Conservation (phyloP, 805 yeast genomes). For the Metschnikowia matae region DNA sequence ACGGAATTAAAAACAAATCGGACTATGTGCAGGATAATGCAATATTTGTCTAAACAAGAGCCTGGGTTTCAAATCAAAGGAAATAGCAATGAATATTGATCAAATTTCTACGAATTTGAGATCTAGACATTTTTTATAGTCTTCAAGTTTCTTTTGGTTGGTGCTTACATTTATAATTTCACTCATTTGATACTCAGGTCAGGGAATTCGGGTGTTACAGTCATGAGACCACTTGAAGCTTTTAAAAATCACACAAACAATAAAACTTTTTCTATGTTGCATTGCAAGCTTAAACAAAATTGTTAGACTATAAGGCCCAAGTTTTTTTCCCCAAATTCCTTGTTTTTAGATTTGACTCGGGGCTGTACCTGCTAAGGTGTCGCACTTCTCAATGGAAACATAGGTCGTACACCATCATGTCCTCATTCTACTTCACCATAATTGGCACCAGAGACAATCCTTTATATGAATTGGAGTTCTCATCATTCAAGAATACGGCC, state of each 20-base stretch:
- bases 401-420: conserved; percentile 19
- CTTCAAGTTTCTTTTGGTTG: background rate
- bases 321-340: background rate
- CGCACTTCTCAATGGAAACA: background rate
- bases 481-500: conserved; percentile 48
- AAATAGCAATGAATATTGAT: too few relatives aligned
- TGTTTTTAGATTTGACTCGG: background rate
- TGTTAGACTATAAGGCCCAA: background rate
- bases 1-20: background rate
- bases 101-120: too few relatives aligned
- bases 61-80: too few relatives aligned
- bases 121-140: too few relatives aligned
- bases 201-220: too few relatives aligned
- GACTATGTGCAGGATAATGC: background rate
- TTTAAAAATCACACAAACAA: too few relatives aligned
- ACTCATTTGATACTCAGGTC: background rate
- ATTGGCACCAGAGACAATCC: conserved; percentile 86
- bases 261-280: background rate
- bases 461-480: conserved; percentile 81
- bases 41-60: too few relatives aligned
- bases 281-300: background rate
- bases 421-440: conserved; percentile 86
- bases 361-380: background rate
- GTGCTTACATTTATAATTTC: background rate
- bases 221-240: too few relatives aligned